A percentile compares a stretch with the other conserved stretches of the same genome.
Conservation (phyloP, 169 alveolate genomes). For the Cryptosporidium ubiquitum region DNA sequence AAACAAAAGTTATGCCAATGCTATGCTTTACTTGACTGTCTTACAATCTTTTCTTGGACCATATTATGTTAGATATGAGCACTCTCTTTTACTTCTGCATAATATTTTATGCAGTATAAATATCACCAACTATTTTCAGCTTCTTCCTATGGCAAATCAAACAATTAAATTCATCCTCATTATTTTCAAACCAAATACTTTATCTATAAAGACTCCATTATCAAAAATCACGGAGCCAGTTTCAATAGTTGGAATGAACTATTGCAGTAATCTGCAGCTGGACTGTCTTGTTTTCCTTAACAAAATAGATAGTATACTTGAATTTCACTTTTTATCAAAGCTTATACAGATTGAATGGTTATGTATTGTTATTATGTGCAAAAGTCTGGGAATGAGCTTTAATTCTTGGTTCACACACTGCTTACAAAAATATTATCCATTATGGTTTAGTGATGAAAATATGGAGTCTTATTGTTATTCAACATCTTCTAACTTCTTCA, state of each 20-base stretch:
- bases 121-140: constrained; percentile 7
- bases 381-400: constrained; percentile 22
- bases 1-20: constrained; percentile 1
- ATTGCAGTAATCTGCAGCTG: not conserved
- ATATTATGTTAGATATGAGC: constrained; percentile 23
- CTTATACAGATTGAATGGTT: constrained; percentile 52
- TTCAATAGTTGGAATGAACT: not conserved
- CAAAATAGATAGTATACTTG: constrained; percentile 34
- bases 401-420: constrained; percentile 58
- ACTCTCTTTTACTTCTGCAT: constrained; percentile 14
- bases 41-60: constrained; percentile 61
- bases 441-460: constrained; percentile 36
- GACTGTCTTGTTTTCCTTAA: not conserved
- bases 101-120: not conserved
- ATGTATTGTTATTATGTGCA: constrained; percentile 16
- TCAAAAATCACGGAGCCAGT: not conserved
- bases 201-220: constrained; percentile 35
- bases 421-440: not conserved
- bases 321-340: constrained; percentile 19
- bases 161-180: constrained; percentile 38
- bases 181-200: constrained; percentile 20
- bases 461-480: not conserved
- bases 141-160: not conserved
- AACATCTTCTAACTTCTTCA: not conserved
- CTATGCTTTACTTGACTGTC: constrained; percentile 40